Percentiles rank a stretch among this genome's conserved stretches.
Conservation (phyloP, 495 filamentous ascomycete genomes). For the Penicillium verhagenii region DNA sequence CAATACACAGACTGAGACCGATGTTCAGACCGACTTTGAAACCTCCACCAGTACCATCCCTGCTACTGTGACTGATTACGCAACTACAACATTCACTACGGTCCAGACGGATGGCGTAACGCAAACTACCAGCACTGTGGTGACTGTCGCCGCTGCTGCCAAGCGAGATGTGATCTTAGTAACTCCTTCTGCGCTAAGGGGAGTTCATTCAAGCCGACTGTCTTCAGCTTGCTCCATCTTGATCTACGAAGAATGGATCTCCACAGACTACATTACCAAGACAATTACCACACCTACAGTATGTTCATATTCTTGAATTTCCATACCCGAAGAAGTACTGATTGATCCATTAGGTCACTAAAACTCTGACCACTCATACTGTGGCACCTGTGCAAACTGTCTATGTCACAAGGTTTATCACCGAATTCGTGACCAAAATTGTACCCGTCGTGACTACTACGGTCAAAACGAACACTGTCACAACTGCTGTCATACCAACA, state of each 20-base stretch:
- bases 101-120: background rate
- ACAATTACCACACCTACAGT: background rate
- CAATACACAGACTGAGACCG: background rate
- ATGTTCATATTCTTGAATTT: background rate
- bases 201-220: background rate
- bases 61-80: background rate
- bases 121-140: background rate
- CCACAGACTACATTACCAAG: slow-evolving; percentile 3
- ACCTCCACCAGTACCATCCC: slow-evolving; percentile 1
- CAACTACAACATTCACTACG: background rate
- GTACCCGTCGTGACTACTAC: background rate
- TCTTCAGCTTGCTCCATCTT: slow-evolving; percentile 6
- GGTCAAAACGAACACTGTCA: background rate
- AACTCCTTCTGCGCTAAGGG: slow-evolving; percentile 2
- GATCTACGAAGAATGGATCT: slow-evolving; percentile 1
- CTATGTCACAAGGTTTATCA: background rate
- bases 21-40: background rate
- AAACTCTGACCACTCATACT: background rate
- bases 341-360: background rate
- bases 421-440: background rate
- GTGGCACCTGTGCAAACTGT: background rate
- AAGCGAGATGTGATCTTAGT: background rate
- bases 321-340: background rate
- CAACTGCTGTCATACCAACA: background rate
- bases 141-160: background rate